phyloP scores from a whole-genome alignment of 192 early-diverging fungal genomes.

The Funneliformis geosporum region DNA sequence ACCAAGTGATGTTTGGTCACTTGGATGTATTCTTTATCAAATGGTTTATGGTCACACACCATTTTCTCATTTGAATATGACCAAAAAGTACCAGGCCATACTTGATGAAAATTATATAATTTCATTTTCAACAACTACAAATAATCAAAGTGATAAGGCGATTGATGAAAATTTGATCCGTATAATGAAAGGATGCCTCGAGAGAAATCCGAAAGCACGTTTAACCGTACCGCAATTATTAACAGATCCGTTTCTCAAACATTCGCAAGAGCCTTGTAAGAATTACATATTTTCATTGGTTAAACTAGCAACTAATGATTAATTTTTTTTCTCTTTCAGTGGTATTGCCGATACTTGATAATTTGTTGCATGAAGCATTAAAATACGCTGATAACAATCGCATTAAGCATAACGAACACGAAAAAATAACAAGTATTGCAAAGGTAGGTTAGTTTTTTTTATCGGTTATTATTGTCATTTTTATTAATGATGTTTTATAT shows the following conservation, averaged over 20 bases:
- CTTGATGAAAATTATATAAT: conserved; percentile 69
- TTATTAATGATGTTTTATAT: background rate
- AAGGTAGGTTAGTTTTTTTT: background rate
- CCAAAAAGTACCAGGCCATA: conserved; percentile 73
- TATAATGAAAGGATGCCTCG: conserved; percentile 71
- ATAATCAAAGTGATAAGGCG: background rate
- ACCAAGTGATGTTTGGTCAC: conserved; percentile 87
- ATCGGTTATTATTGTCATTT: background rate
- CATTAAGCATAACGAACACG: background rate
- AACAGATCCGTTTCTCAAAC: conserved; percentile 61
- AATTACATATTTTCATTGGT: background rate
- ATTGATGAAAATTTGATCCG: conserved; percentile 57
- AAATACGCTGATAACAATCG: background rate
- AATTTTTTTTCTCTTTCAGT: background rate
- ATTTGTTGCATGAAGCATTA: background rate
- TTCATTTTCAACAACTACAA: conserved; percentile 49
- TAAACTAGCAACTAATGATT: background rate
- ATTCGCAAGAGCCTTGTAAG: background rate
- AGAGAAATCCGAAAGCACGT: conserved; percentile 64
- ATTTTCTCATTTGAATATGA: conserved; percentile 66
- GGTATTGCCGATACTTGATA: background rate
- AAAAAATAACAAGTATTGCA: background rate
- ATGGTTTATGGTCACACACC: conserved; percentile 86
- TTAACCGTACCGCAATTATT: conserved; percentile 71
- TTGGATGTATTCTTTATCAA: conserved; percentile 92